phyloP scores from a whole-genome alignment of 106 monocot species.

The Allium sativum region DNA sequence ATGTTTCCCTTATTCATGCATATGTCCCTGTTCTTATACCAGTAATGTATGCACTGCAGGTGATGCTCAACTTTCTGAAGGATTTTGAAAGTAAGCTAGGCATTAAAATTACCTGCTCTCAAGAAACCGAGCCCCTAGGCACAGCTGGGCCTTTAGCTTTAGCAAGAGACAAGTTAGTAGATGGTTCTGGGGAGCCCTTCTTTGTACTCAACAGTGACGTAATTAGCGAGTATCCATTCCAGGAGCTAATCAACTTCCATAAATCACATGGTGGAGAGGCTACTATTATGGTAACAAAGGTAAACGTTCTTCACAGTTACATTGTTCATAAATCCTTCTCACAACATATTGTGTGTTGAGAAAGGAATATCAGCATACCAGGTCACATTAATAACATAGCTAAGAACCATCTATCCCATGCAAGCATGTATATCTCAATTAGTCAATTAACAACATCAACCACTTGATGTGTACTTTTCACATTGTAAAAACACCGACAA shows the following conservation, averaged over 20 bases:
- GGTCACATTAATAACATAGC: too few relatives aligned
- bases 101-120: slow-evolving; percentile 61
- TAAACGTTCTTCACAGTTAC: background rate
- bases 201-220: slow-evolving; percentile 62
- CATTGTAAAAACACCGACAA: too few relatives aligned
- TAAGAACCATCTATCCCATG: too few relatives aligned
- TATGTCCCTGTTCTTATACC: background rate
- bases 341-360: too few relatives aligned
- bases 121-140: slow-evolving; percentile 58
- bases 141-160: slow-evolving; percentile 62
- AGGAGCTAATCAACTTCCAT: slow-evolving; percentile 35
- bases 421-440: too few relatives aligned
- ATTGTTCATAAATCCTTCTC: too few relatives aligned
- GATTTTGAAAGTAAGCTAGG: slow-evolving; percentile 56
- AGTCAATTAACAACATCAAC: too few relatives aligned
- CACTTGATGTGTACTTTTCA: too few relatives aligned
- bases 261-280: slow-evolving; percentile 50
- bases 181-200: slow-evolving; percentile 56
- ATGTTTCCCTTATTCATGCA: background rate
- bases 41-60: slow-evolving; percentile 9
- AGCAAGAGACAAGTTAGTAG: slow-evolving; percentile 51
- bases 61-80: slow-evolving; percentile 59
- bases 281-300: slow-evolving; percentile 55
- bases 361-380: too few relatives aligned
- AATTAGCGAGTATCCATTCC: slow-evolving; percentile 49